A percentile compares a stretch with the other conserved stretches of the same genome.
phyloP scores from a whole-genome alignment of 2,329 filamentous ascomycete genomes.

The Anthostomella pinea region DNA sequence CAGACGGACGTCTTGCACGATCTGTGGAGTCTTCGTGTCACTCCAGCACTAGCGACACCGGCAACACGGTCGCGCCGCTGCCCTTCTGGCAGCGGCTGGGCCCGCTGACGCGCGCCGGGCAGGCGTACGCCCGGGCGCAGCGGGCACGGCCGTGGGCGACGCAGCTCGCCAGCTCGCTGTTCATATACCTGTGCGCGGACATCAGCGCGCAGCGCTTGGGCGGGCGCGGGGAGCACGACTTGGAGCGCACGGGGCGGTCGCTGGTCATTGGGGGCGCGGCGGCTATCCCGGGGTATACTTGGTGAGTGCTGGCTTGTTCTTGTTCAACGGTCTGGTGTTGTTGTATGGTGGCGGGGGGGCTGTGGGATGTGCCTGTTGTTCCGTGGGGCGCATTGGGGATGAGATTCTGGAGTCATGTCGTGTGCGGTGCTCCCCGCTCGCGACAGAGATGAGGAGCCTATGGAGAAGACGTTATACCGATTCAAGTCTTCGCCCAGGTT shows the following conservation, averaged over 20 bases:
- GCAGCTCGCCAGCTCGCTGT: constrained; percentile 70
- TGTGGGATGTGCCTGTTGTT: constrained; percentile 1
- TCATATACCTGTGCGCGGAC: constrained; percentile 78
- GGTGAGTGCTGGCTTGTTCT: constrained; percentile 61
- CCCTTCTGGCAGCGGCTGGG: constrained; percentile 58
- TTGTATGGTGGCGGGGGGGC: not conserved
- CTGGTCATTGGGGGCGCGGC: constrained; percentile 70
- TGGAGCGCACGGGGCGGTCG: constrained; percentile 65
- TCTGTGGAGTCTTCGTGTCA: too few species aligned
- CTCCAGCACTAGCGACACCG: too few species aligned
- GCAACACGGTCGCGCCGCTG: too few species aligned
- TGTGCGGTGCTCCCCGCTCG: too few species aligned
- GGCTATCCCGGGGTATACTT: constrained; percentile 77
- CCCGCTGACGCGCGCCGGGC: constrained; percentile 50
- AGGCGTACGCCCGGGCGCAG: constrained; percentile 69
- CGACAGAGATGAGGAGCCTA: too few species aligned
- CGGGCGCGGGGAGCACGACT: constrained; percentile 64
- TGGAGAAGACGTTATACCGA: too few species aligned
- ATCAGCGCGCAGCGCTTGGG: constrained; percentile 69
- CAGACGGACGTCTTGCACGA: too few species aligned
- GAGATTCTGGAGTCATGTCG: too few species aligned
- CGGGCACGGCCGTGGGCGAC: constrained; percentile 71
- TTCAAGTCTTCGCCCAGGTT: too few species aligned
- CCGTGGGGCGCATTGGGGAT: too few species aligned
- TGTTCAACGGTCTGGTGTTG: too few species aligned